Conservation (phyloP, 2,329 filamentous ascomycete species). For the Pseudocercospora pini-densiflorae region DNA sequence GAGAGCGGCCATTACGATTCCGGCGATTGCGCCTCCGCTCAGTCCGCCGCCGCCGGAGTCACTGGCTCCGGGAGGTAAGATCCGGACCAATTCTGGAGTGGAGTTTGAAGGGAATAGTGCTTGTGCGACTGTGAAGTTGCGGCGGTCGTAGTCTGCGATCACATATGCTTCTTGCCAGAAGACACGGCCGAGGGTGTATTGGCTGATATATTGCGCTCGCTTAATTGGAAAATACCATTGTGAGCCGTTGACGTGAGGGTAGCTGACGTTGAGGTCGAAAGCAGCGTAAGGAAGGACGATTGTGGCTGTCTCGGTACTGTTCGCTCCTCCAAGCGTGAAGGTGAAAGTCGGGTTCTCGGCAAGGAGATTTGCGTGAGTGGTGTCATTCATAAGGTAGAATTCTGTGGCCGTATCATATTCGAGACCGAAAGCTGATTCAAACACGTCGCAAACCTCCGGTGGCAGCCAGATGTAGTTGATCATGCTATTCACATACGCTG, state of each 20-base stretch:
- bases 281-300: conserved; percentile 37
- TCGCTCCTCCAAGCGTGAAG: conserved; percentile 35
- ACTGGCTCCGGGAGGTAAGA: not conserved
- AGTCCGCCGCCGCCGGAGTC: conserved; percentile 51
- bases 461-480: conserved; percentile 49
- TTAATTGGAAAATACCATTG: conserved; percentile 35
- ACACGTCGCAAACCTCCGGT: conserved; percentile 43
- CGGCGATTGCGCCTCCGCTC: conserved; percentile 86
- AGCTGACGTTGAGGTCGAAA: conserved; percentile 35
- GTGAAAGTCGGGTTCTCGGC: conserved; percentile 43
- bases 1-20: conserved; percentile 82
- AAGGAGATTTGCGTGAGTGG: conserved; percentile 41
- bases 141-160: conserved; percentile 21
- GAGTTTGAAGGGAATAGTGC: conserved; percentile 13
- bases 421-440: conserved; percentile 47
- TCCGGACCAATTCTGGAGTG: not conserved
- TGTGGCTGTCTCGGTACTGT: conserved; percentile 13
- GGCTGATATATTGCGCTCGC: conserved; percentile 30
- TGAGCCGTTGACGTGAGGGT: conserved; percentile 21
- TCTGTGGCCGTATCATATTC: conserved; percentile 44
- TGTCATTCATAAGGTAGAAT: conserved; percentile 48
- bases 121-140: conserved; percentile 21
- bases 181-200: conserved; percentile 36
- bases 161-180: conserved; percentile 38
- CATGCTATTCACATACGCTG: conserved; percentile 45